Percentiles rank a stretch among this genome's conserved stretches.
Conservation (phyloP, 495 filamentous ascomycete genomes). For the Tetracladium marchalianum region DNA sequence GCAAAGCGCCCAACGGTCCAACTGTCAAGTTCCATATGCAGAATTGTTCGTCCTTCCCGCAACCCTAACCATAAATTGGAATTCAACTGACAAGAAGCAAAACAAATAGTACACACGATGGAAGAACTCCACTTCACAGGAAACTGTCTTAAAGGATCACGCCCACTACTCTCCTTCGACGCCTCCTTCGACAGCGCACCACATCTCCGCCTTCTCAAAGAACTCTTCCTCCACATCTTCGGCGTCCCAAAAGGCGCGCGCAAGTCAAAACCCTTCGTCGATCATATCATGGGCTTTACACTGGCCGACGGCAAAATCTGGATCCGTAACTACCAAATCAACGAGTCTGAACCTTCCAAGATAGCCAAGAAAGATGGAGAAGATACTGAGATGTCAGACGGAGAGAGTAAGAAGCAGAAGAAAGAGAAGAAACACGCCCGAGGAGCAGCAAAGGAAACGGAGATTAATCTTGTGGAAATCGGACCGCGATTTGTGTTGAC, state of each 20-base stretch:
- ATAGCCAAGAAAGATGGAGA: slow-evolving; percentile 19
- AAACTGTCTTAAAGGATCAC: slow-evolving; percentile 89
- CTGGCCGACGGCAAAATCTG: slow-evolving; percentile 93
- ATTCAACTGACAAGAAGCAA: slow-evolving; percentile 1
- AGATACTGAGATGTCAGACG: slow-evolving; percentile 2
- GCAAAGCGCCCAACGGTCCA: slow-evolving; percentile 90
- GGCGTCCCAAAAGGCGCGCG: slow-evolving; percentile 81
- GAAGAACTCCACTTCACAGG: slow-evolving; percentile 93
- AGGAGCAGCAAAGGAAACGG: slow-evolving; percentile 46
- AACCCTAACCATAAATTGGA: not conserved
- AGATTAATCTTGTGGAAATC: slow-evolving; percentile 82
- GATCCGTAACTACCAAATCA: slow-evolving; percentile 90
- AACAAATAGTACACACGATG: slow-evolving; percentile 73
- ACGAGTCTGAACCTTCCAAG: slow-evolving; percentile 61
- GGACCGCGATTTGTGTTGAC: slow-evolving; percentile 92
- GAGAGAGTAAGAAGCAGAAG: slow-evolving; percentile 19
- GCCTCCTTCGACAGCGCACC: slow-evolving; percentile 67
- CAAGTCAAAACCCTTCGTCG: slow-evolving; percentile 90
- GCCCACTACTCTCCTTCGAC: slow-evolving; percentile 94
- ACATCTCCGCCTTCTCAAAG: slow-evolving; percentile 64
- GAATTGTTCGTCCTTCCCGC: slow-evolving; percentile 33
- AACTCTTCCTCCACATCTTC: slow-evolving; percentile 86
- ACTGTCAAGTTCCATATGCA: slow-evolving; percentile 80
- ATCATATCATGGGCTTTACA: slow-evolving; percentile 90
- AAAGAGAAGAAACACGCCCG: slow-evolving; percentile 21